phyloP scores from a whole-genome alignment of 2,329 filamentous ascomycete species.

The Penicillium sp. region DNA sequence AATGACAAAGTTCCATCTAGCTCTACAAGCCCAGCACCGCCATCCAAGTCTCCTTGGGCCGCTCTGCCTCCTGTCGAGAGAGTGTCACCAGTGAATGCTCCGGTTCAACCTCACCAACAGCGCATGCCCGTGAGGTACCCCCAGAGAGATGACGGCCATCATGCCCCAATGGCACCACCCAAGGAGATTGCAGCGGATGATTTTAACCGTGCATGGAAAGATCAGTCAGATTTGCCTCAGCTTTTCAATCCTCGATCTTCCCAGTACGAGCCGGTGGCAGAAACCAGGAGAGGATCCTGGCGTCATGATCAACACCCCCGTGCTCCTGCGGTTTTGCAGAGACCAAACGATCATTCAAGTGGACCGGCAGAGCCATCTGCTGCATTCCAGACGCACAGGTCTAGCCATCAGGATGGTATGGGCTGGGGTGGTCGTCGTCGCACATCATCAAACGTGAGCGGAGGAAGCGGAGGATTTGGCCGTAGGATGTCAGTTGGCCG shows the following conservation, averaged over 20 bases:
- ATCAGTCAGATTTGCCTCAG: conserved; percentile 64
- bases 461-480: conserved; percentile 70
- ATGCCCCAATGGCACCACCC: conserved; percentile 51
- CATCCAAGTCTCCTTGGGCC: conserved; percentile 90
- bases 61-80: conserved; percentile 80
- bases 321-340: conserved; percentile 76
- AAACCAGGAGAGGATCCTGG: conserved; percentile 67
- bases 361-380: conserved; percentile 78
- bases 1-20: conserved; percentile 55
- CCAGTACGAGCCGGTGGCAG: conserved; percentile 82
- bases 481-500: conserved; percentile 62
- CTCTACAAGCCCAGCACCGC: conserved; percentile 51
- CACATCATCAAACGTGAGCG: conserved; percentile 88
- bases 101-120: conserved; percentile 41
- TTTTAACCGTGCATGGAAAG: conserved; percentile 83
- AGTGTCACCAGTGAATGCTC: conserved; percentile 65
- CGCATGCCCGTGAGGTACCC: conserved; percentile 58
- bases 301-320: conserved; percentile 67
- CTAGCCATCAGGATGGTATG: conserved; percentile 61
- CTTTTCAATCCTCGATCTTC: conserved; percentile 95
- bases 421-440: conserved; percentile 71
- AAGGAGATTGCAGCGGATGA: conserved; percentile 93
- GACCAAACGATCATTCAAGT: conserved; percentile 62
- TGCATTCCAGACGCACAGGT: conserved; percentile 78
- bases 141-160: conserved; percentile 56